Evolutionary conservation across 371 early-diverging fungal genomes (phyloP), one percentile per base, ranked within the genome.

Genomic region (Mucor plumbeus): DNA sequence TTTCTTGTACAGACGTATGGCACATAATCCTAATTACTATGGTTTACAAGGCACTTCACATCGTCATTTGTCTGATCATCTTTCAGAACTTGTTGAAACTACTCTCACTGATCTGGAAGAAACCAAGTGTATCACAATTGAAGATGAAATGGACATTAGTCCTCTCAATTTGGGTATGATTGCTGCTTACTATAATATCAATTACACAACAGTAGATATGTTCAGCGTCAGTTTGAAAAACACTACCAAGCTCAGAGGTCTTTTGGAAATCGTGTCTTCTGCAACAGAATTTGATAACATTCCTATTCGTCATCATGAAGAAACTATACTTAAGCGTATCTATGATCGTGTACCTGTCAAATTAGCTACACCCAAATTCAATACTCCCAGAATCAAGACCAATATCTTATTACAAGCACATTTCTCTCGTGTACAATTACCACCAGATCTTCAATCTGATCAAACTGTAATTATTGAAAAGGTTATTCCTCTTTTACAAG

Each of bases 11-110:
- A 92, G 98, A 54, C 90, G 99, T 41, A 87, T 99, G 90, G 85
- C 92, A 11, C 87, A 91, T 71, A 99, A 99, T 78, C 99, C 99
- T 19, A 98, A 97, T 74, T 99, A 96, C 84, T 99, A 99, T 77
- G 91, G 89, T 21, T 73, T 99, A 61, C 91, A 92, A 69, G 97
- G 95, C 3, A 89, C 90, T 7, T 87, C 92, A 0, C 95, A 93
- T 74, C 88, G 91, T 36, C 95, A 96, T 67, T 72, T 99, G 60
- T 93, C 94, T 8, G 96, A 95, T 67, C 92, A 95, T 69, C 83
- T 99, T 50, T 96, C 97, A 6, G 98, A 97, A 70, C 82, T 97
- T 34, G 95, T 99, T 17, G 99, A 99, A 77, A 84, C 80, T 13
- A 96, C 97, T 7, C 74, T 97, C 43, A 90, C 87, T 59, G 96